Base-by-base conservation (phyloP, 768 basidiomycete species). In the Fistulinella prunicolor region DNA sequence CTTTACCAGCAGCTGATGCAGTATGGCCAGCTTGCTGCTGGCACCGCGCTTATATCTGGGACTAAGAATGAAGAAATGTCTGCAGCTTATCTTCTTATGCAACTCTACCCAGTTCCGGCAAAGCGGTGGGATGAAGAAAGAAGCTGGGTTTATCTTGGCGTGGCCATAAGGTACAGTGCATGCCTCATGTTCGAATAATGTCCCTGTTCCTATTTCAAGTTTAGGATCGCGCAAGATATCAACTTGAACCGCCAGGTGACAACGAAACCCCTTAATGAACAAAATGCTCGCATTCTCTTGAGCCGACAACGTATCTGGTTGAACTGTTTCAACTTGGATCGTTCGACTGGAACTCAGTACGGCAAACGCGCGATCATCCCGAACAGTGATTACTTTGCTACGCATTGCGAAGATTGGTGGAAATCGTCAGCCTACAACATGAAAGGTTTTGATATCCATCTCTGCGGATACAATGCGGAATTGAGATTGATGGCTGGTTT, bases 281-380 rank as follows among this genome's bases (percentile, higher is more conserved):
- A 79, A 47, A 85, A 89, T 50, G 86, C 86, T 7, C 80, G 94
- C 34, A 88, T 94, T 69, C 81, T 93, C 69, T 79, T 93, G 46
- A 95, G 94, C 62, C 84, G 94, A 35, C 90, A 91, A 44, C 81
- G 93, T 19, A 79, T 88, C 6, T 97, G 93, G 93, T 69, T 95
- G 48, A 88, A 85, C 62, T 94, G 90, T 67, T 90, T 86, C 70
- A 91, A 94, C 66, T 71, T 95, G 35, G 94, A 97, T 65, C 84
- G 91, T 20, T 94, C 91, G 6, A 86, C 88, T 8, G 84, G 89
- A 4, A 85, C 83, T 16, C 86, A 94, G 65, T 92, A 94, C 67
- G 94, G 94, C 46, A 92, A 92, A 68, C 79, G 82, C 0, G 83
- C 89, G 16, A 89, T 89, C 38, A 84, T 96, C 62, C 75, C 75